phyloP scores from a whole-genome alignment of 306 rosid species.

The Vigna unguiculata region DNA sequence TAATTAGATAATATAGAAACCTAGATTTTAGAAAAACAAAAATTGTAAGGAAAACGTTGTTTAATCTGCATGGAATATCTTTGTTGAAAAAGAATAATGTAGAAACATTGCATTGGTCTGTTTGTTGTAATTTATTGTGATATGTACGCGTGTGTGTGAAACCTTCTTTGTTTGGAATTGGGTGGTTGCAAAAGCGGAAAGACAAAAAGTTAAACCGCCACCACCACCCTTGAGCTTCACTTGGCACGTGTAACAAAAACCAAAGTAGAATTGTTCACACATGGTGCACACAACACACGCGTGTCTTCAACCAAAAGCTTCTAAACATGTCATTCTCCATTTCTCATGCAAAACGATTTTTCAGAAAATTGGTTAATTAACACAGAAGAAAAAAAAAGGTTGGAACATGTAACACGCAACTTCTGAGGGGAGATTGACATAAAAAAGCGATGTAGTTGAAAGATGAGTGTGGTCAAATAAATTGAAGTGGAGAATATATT shows the following conservation, averaged over 20 bases:
- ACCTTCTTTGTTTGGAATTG: background rate
- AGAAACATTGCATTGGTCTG: background rate
- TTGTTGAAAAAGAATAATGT: background rate
- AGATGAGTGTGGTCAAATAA: conserved; percentile 20
- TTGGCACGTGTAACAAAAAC: conserved; percentile 29
- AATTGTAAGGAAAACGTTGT: too few species aligned
- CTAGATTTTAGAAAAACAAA: too few species aligned
- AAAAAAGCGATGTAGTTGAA: background rate
- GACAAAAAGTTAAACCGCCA: background rate
- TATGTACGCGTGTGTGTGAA: conserved; percentile 4
- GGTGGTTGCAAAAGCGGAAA: conserved; percentile 12
- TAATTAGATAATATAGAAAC: too few species aligned
- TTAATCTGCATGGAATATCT: background rate
- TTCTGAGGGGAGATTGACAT: conserved; percentile 3
- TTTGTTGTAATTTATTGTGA: background rate
- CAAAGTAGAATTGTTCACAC: background rate
- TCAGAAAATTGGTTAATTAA: background rate
- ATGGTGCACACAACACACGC: background rate
- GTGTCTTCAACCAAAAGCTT: conserved; percentile 19
- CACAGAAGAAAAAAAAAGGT: background rate
- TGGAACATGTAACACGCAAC: background rate
- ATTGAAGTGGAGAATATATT: background rate
- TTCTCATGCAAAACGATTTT: background rate
- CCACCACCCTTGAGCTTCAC: background rate
- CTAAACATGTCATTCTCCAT: background rate